Evolutionary conservation across 805 yeast species (phyloP).

Genomic region (Candida palmyrensis): DNA sequence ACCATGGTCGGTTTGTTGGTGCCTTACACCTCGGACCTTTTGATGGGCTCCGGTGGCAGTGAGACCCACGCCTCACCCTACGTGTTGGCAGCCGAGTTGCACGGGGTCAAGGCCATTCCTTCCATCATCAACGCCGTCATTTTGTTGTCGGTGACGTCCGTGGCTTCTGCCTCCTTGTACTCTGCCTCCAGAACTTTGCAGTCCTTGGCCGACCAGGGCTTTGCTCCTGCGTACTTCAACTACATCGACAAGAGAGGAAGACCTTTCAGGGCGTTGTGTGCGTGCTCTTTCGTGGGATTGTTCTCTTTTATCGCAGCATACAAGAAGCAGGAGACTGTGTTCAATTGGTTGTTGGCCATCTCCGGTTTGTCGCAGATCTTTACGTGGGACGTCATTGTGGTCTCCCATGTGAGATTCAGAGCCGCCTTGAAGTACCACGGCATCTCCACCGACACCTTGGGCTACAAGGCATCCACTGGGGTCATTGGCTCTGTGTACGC

Average conservation of each 20-base stretch:
- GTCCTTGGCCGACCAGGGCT: conserved; percentile 37
- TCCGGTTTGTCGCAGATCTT: conserved; percentile 39
- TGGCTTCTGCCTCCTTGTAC: conserved; percentile 38
- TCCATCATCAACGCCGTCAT: conserved; percentile 39
- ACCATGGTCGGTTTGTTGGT: conserved; percentile 24
- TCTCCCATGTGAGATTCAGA: conserved; percentile 38
- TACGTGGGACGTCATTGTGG: conserved; percentile 38
- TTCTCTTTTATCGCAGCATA: conserved; percentile 39
- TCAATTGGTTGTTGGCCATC: conserved; percentile 38
- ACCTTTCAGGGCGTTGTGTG: conserved; percentile 33
- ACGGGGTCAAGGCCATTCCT: conserved; percentile 34
- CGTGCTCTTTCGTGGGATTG: conserved; percentile 30
- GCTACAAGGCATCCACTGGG: conserved; percentile 36
- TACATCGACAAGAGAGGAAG: conserved; percentile 38
- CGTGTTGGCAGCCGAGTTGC: conserved; percentile 38
- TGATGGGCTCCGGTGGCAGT: conserved; percentile 18
- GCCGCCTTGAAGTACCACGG: conserved; percentile 28
- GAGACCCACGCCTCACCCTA: conserved; percentile 36
- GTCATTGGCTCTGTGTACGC: conserved; percentile 35
- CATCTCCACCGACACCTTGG: conserved; percentile 23
- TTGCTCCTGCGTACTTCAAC: conserved; percentile 35
- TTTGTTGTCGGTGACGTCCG: conserved; percentile 37
- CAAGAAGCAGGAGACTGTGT: conserved; percentile 32
- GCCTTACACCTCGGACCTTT: conserved; percentile 16
- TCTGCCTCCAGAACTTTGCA: conserved; percentile 39